These are phyloP conservation scores for Escallonia rubra DNA, from an alignment of 129 eudicot genomes.

Conservation along the genomic window DNA sequence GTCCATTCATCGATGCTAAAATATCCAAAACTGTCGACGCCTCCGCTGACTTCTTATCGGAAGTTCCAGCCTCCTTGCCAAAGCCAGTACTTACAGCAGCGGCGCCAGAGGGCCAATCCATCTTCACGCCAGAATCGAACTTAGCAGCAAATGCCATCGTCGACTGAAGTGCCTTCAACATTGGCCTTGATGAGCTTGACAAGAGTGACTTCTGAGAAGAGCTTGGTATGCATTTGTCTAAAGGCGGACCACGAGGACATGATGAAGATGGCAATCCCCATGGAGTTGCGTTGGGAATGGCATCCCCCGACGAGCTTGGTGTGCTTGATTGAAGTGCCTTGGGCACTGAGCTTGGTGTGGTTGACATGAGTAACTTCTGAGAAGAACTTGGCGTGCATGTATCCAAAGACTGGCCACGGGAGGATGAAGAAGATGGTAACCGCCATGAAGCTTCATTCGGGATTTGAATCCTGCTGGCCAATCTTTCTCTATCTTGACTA, in stretches of 20 bases:
- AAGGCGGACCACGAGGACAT: neutral
- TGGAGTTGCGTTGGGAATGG: constrained; percentile 1
- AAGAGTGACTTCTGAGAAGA: constrained; percentile 27
- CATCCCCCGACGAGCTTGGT: too few relatives aligned
- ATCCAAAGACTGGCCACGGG: neutral
- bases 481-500: neutral
- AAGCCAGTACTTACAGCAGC: neutral
- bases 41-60: constrained; percentile 2
- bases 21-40: constrained; percentile 17
- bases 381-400: neutral
- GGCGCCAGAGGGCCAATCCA: constrained; percentile 6
- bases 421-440: too few relatives aligned
- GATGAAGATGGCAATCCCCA: neutral
- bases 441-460: too few relatives aligned
- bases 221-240: constrained; percentile 9
- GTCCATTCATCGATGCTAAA: neutral
- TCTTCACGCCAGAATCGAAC: constrained; percentile 43
- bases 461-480: too few relatives aligned
- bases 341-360: neutral
- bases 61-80: constrained; percentile 11
- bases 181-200: constrained; percentile 47
- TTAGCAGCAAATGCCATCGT: constrained; percentile 66
- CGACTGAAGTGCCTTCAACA: constrained; percentile 48
- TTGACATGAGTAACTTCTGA: too few relatives aligned
- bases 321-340: neutral